Evolutionary conservation across 345 rosid species (phyloP), one percentile per base, ranked within the genome.

Genomic region (Cardamine chenopodiifolia): DNA sequence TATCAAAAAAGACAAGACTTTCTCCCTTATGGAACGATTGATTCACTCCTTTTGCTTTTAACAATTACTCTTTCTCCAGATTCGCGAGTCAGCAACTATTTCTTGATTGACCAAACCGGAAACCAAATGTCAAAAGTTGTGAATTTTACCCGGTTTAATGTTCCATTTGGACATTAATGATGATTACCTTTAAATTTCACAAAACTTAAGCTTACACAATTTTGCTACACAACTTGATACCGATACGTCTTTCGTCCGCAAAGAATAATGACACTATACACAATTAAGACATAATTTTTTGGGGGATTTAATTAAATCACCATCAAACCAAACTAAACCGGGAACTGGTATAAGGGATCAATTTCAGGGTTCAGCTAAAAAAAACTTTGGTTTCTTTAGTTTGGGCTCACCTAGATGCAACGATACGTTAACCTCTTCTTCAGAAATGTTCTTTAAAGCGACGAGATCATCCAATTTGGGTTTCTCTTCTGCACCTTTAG

Each of bases 351-450:
- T 2, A 32, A 7, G 61, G 13, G 2, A 4, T 52, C 57, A 9
- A 40, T 29, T 68, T 76, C 56, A 58, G 34, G 59, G 5, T 62
- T 47, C 19, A 45, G 71, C 60, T 63, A 62, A 65, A 2, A 2
- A 59, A 48, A 9, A 39, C 73, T 82, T 82, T 60, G 71, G 53
- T 75, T 79, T 80, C 74, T 83, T 83, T 47, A 68, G 47, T 72
- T 71, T 82, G 5, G 82, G 80, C 50, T 87, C 94, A 12, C 96
- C 96, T 71, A 92, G 73, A 62, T 84, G 90, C 86, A 92, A 79
- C 2, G 90, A 86, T 13, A 92, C 84, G 54, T 78, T 85, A 28
- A 82, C 58, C 63, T 86, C 91, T 65, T 87, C 96, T 23, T 84
- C 85, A 2, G 75, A 79, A 52, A 78, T 80, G 56, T 79, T 87